Conservation (phyloP, 176 grass and related monocot species). For the Phoenix dactylifera region DNA sequence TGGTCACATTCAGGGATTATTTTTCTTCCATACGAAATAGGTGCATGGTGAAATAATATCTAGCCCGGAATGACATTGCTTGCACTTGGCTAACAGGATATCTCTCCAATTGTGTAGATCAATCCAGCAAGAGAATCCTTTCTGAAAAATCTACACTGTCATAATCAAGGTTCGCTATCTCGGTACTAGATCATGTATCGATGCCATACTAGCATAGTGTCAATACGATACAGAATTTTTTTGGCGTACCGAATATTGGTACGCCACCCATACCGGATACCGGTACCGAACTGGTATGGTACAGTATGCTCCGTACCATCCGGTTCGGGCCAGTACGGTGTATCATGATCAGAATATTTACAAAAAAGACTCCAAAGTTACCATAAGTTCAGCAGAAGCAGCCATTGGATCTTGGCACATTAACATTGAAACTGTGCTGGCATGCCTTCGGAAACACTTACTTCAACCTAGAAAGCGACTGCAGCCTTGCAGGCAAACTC, state of each 20-base stretch:
- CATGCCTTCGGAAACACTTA: constrained; percentile 81
- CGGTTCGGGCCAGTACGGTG: too few relatives aligned
- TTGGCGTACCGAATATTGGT: too few relatives aligned
- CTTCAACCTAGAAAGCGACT: constrained; percentile 49
- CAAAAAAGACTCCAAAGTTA: constrained; percentile 77
- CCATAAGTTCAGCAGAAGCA: constrained; percentile 84
- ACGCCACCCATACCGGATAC: too few relatives aligned
- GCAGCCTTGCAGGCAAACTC: constrained; percentile 35
- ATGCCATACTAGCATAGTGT: too few relatives aligned
- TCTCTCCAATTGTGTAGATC: constrained; percentile 84
- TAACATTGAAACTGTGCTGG: constrained; percentile 87
- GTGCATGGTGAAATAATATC: constrained; percentile 1
- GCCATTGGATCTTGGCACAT: constrained; percentile 86
- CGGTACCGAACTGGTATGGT: too few relatives aligned
- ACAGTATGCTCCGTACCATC: too few relatives aligned
- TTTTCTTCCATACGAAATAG: too few relatives aligned
- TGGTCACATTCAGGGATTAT: too few relatives aligned
- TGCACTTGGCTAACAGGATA: constrained; percentile 74
- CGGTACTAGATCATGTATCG: too few relatives aligned
- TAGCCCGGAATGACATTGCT: constrained; percentile 95
- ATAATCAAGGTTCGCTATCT: too few relatives aligned
- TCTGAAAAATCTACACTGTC: constrained; percentile 19
- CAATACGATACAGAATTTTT: too few relatives aligned
- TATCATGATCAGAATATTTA: constrained; percentile 55
- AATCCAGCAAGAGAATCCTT: constrained; percentile 65